Conservation (phyloP, 2,329 filamentous ascomycete species). For the Trichoderma hamatum region DNA sequence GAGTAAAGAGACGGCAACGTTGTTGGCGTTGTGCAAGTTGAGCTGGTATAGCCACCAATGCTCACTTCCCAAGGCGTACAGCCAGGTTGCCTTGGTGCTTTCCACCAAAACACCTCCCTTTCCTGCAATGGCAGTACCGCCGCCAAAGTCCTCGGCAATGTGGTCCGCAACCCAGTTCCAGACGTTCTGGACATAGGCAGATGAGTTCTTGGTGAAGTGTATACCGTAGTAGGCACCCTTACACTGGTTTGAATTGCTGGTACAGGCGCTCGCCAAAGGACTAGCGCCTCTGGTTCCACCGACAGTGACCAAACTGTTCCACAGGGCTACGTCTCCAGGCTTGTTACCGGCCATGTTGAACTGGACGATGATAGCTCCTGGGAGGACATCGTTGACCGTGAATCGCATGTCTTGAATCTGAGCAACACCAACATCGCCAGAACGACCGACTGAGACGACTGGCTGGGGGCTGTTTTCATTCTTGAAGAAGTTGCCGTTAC, state of each 20-base stretch:
- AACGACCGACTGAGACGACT: slow-evolving; percentile 54
- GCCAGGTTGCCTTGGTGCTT: slow-evolving; percentile 54
- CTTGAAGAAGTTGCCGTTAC: slow-evolving; percentile 49
- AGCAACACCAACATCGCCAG: slow-evolving; percentile 52
- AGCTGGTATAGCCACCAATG: slow-evolving; percentile 63
- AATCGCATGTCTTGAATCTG: slow-evolving; percentile 58
- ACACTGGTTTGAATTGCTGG: slow-evolving; percentile 41
- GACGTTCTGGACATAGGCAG: slow-evolving; percentile 33
- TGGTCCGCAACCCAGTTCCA: slow-evolving; percentile 54
- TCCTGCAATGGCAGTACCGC: slow-evolving; percentile 49
- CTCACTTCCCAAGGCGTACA: slow-evolving; percentile 52
- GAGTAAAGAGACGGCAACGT: slow-evolving; percentile 54
- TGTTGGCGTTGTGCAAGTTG: slow-evolving; percentile 52
- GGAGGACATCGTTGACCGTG: slow-evolving; percentile 51
- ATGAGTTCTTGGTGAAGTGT: slow-evolving; percentile 47
- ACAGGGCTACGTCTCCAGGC: slow-evolving; percentile 55
- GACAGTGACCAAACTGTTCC: slow-evolving; percentile 50
- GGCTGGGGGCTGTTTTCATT: slow-evolving; percentile 49
- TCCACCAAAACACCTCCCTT: slow-evolving; percentile 54
- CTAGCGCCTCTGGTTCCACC: slow-evolving; percentile 48
- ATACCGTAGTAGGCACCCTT: slow-evolving; percentile 53
- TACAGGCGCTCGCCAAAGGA: slow-evolving; percentile 45
- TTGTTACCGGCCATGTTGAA: slow-evolving; percentile 52
- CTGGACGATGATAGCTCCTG: slow-evolving; percentile 47
- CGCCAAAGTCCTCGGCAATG: slow-evolving; percentile 50